These are phyloP conservation scores for Arabis alpina DNA, from an alignment of 345 rosid species.

Conservation along the genomic window DNA sequence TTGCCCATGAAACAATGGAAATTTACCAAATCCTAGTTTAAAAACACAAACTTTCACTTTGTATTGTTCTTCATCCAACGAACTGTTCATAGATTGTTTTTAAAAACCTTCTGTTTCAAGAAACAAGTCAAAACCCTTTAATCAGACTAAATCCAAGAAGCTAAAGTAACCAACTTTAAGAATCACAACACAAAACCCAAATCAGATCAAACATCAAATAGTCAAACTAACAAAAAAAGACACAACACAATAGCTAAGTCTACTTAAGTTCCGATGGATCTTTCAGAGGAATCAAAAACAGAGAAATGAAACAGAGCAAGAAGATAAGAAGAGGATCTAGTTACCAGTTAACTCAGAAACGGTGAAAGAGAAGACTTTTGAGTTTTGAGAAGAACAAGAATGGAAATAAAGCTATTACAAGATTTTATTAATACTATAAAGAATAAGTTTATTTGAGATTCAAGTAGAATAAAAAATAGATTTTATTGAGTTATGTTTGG, in stretches of 20 bases:
- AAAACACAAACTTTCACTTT: conserved; percentile 39
- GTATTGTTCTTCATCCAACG: conserved; percentile 48
- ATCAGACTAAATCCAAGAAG: conserved; percentile 10
- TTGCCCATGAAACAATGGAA: conserved; percentile 93
- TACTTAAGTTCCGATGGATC: not conserved
- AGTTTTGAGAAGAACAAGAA: conserved; percentile 24
- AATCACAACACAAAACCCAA: conserved; percentile 24
- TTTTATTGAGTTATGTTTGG: not conserved
- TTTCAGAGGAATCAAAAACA: not conserved
- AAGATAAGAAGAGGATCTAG: conserved; percentile 23
- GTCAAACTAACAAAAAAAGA: conserved; percentile 11
- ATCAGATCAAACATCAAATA: conserved; percentile 27
- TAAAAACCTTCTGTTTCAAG: conserved; percentile 9
- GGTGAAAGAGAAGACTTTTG: not conserved
- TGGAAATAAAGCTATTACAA: conserved; percentile 23
- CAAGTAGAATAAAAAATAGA: conserved; percentile 4
- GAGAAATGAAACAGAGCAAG: not conserved
- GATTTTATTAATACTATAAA: not conserved
- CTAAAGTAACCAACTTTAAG: conserved; percentile 29
- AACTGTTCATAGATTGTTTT: conserved; percentile 39
- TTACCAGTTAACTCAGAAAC: conserved; percentile 23
- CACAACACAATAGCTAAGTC: conserved; percentile 15
- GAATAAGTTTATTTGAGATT: conserved; percentile 10
- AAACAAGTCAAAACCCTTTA: conserved; percentile 11
- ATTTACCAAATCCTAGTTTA: conserved; percentile 25